Percentiles rank a stretch among this genome's conserved stretches.
Conservation (phyloP, 495 filamentous ascomycete species). For the Penicillium silybi region DNA sequence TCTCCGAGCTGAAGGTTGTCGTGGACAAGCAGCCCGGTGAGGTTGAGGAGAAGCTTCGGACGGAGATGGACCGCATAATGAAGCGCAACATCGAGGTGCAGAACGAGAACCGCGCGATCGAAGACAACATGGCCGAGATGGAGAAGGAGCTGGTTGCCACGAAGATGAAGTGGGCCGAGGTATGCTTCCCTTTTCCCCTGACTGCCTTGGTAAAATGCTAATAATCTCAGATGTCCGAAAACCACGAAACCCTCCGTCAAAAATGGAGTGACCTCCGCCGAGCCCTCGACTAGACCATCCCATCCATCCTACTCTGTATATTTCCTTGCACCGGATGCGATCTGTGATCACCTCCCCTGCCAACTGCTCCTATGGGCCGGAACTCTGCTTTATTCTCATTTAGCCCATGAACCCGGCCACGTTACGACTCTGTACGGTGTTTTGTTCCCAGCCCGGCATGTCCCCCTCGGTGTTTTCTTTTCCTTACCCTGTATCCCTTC, state of each 20-base stretch:
- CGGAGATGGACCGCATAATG: conserved; percentile 90
- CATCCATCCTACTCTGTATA: conserved; percentile 19
- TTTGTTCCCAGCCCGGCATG: conserved; percentile 6
- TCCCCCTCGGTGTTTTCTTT: background rate
- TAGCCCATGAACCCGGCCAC: background rate
- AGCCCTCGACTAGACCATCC: conserved; percentile 47
- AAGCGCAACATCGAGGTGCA: conserved; percentile 90
- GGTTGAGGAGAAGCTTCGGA: conserved; percentile 75
- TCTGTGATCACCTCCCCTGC: conserved; percentile 20
- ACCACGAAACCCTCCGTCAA: conserved; percentile 71
- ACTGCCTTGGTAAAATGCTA: conserved; percentile 1
- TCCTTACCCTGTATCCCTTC: background rate
- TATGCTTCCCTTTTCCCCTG: conserved; percentile 33
- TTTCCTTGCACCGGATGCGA: conserved; percentile 16
- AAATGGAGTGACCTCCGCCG: conserved; percentile 81
- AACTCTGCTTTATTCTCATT: conserved; percentile 11
- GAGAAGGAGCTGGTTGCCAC: conserved; percentile 89
- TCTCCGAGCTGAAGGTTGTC: conserved; percentile 73
- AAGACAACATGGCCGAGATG: conserved; percentile 90
- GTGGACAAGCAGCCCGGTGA: conserved; percentile 87
- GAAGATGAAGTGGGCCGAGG: conserved; percentile 95
- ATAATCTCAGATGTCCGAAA: conserved; percentile 44
- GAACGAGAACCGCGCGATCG: conserved; percentile 82
- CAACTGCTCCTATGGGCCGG: conserved; percentile 15
- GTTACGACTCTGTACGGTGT: conserved; percentile 12